Conservation (phyloP, 495 filamentous ascomycete genomes). For the Immersiella caudata region DNA sequence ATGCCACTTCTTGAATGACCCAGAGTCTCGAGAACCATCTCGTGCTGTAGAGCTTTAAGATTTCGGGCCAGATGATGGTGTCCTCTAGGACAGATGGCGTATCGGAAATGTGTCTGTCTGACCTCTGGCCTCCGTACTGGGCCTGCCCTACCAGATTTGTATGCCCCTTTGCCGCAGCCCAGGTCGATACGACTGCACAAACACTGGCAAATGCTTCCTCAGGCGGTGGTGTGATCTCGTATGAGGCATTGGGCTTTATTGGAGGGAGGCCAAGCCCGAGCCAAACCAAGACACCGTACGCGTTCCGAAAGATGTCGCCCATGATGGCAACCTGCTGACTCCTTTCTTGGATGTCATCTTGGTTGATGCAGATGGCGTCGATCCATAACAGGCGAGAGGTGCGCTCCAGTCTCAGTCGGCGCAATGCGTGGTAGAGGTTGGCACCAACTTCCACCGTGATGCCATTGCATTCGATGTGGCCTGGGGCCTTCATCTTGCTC, state of each 20-base stretch:
- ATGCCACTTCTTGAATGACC: constrained; percentile 27
- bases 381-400: constrained; percentile 19
- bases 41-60: constrained; percentile 10
- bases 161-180: constrained; percentile 1
- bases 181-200: constrained; percentile 4
- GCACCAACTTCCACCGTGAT: neutral
- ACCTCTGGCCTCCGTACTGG: neutral
- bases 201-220: constrained; percentile 3
- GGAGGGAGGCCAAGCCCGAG: constrained; percentile 22
- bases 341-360: constrained; percentile 24
- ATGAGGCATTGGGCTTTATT: neutral
- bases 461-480: neutral
- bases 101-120: neutral
- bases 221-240: neutral
- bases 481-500: neutral
- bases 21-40: constrained; percentile 26
- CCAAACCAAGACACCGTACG: constrained; percentile 26
- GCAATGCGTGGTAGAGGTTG: constrained; percentile 11
- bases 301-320: constrained; percentile 30
- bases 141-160: neutral
- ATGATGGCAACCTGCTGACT: constrained; percentile 31
- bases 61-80: neutral
- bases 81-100: neutral
- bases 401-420: neutral
- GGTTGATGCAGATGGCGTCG: constrained; percentile 34